Evolutionary conservation across 2,329 filamentous ascomycete species (phyloP), one percentile per base, ranked within the genome.

Genomic region (Beauveria sp.): DNA sequence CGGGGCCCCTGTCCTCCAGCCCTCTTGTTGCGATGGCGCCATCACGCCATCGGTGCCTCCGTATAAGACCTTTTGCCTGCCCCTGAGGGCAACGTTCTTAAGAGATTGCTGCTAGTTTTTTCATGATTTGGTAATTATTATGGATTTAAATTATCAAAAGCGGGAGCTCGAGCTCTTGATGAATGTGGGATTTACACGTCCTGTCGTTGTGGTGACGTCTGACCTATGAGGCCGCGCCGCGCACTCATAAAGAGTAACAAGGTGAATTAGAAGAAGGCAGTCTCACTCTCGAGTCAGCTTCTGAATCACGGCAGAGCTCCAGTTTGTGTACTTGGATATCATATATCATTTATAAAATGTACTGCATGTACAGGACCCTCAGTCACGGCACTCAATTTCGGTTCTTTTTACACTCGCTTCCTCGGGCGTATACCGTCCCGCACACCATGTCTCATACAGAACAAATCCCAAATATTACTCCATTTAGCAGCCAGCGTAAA

Each of bases 401-500:
- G 24, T 43, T n/a, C 28, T n/a, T 41, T 28, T 58, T 41, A 30
- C 46, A 58, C 40, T 14, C 20, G 2, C 18, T 18, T n/a, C 26
- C 26, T 9, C 26, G 37, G 26, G 40, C 41, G 6, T 44, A 46
- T 22, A 40, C 16, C 18, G 3, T 20, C 18, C 34, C 9, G 55
- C 56, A 34, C 18, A 48, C 40, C 40, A 54, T 48, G 57, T 60
- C 50, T 60, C 30, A 47, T 54, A 7, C 28, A n/a, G 9, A 37
- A 26, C 8, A 40, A 20, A 7, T 22, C 41, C 3, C n/a, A 5
- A 2, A 0, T 6, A 59, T 46, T 3, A 40, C 47, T 34, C 24
- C 59, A 55, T 44, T 53, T 61, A 61, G 50, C 61, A 64, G 24
- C 62, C 16, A 14, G 57, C 30, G 41, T 55, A 61, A 24, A 64